These are phyloP conservation scores for Rhodosporidiobolus odoratus DNA, from an alignment of 768 basidiomycete species.

Conservation along the genomic window DNA sequence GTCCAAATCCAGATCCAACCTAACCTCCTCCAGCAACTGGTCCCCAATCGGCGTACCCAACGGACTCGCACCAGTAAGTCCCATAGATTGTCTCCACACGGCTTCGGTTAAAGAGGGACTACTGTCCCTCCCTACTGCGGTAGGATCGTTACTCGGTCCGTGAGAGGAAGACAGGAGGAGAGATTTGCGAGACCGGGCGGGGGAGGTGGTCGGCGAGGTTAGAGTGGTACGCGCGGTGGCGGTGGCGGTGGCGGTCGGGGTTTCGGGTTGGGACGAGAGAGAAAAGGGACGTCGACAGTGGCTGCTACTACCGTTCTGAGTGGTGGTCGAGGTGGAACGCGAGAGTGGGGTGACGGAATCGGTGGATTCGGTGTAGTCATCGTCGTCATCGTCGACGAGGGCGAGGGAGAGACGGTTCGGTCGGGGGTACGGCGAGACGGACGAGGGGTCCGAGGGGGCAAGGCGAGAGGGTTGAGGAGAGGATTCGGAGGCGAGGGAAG, in stretches of 20 bases:
- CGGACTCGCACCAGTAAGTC: conserved; percentile 2
- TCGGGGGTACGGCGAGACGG: background rate
- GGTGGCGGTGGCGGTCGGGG: conserved; percentile 4
- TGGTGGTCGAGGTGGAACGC: background rate
- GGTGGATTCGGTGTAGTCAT: background rate
- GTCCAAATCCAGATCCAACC: background rate
- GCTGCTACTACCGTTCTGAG: background rate
- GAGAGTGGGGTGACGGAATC: background rate
- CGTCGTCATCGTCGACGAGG: background rate
- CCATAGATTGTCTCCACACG: conserved; percentile 26
- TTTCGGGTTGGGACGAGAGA: conserved; percentile 24
- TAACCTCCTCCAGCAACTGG: background rate
- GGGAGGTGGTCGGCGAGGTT: background rate
- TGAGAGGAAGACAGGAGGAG: background rate
- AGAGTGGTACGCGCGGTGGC: background rate
- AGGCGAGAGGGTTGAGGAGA: background rate
- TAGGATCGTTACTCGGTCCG: background rate
- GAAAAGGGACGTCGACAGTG: conserved; percentile 20
- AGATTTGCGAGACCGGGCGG: background rate
- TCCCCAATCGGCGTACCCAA: background rate
- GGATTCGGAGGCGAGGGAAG: background rate
- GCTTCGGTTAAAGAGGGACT: conserved; percentile 19
- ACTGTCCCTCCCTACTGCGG: conserved; percentile 3
- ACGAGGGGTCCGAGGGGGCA: too few relatives aligned
- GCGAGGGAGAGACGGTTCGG: background rate